These are phyloP conservation scores for Oenanthe sinensis DNA, from an alignment of 129 eudicot species.

Conservation along the genomic window DNA sequence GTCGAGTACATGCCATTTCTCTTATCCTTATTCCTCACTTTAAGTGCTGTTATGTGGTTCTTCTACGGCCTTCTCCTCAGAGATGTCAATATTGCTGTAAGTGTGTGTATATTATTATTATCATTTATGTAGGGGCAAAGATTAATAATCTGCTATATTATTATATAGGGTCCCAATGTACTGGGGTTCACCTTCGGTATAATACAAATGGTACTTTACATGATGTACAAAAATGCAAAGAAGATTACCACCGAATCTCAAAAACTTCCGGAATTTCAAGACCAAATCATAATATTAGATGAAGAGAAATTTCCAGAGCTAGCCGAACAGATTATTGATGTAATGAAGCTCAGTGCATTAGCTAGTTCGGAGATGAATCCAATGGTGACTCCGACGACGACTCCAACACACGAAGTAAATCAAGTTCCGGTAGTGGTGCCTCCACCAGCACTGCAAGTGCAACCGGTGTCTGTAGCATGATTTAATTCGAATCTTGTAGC, in stretches of 20 bases:
- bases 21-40: conserved; percentile 64
- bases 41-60: conserved; percentile 89
- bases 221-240: conserved; percentile 39
- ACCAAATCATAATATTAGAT: conserved; percentile 18
- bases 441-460: conserved; percentile 1
- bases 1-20: conserved; percentile 88
- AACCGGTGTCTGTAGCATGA: conserved; percentile 19
- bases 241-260: conserved; percentile 14
- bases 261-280: conserved; percentile 22
- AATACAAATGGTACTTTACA: conserved; percentile 53
- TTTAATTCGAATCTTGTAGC: not conserved
- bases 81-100: conserved; percentile 67
- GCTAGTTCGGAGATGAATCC: conserved; percentile 26
- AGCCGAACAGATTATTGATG: conserved; percentile 30
- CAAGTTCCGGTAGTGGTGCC: not conserved
- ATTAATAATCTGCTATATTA: not conserved
- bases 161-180: conserved; percentile 48
- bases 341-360: conserved; percentile 34
- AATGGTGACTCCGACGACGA: not conserved
- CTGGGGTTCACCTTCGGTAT: conserved; percentile 58
- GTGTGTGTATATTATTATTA: not conserved
- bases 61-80: conserved; percentile 62
- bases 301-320: conserved; percentile 25
- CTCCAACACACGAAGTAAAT: conserved; percentile 15
- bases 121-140: no score